These are phyloP conservation scores for Torulaspora franciscae DNA, from an alignment of 805 yeast species.

Conservation along the genomic window DNA sequence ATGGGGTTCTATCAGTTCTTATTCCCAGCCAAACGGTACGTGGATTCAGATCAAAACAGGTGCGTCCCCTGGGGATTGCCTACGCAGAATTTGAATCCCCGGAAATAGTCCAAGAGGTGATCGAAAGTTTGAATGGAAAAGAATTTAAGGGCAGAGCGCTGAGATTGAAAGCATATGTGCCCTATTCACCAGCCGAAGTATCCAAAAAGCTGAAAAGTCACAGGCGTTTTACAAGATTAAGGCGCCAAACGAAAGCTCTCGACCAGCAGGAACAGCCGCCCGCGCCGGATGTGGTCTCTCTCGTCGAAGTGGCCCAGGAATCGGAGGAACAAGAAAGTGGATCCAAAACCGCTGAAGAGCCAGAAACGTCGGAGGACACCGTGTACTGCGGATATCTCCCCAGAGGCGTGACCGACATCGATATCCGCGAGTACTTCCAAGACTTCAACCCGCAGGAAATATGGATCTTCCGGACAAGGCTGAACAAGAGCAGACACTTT, in stretches of 20 bases:
- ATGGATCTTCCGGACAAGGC: constrained; percentile 42
- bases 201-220: constrained; percentile 17
- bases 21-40: constrained; percentile 53
- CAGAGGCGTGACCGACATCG: constrained; percentile 40
- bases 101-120: constrained; percentile 60
- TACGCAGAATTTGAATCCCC: constrained; percentile 71
- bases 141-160: constrained; percentile 44
- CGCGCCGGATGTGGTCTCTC: background rate
- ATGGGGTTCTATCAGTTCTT: constrained; percentile 42
- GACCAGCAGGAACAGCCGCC: background rate
- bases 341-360: constrained; percentile 1
- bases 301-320: constrained; percentile 3
- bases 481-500: constrained; percentile 23
- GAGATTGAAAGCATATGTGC: constrained; percentile 40
- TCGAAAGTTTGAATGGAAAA: constrained; percentile 59
- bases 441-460: constrained; percentile 45
- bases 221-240: constrained; percentile 14
- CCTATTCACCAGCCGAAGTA: constrained; percentile 35
- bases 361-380: constrained; percentile 40
- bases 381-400: constrained; percentile 43
- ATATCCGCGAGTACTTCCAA: constrained; percentile 42
- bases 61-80: constrained; percentile 61
- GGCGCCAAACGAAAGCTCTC: constrained; percentile 3
- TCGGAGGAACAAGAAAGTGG: background rate
- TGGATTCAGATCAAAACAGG: constrained; percentile 39